Conservation (phyloP, 805 yeast species). For the Nakazawaea ishiwadae region DNA sequence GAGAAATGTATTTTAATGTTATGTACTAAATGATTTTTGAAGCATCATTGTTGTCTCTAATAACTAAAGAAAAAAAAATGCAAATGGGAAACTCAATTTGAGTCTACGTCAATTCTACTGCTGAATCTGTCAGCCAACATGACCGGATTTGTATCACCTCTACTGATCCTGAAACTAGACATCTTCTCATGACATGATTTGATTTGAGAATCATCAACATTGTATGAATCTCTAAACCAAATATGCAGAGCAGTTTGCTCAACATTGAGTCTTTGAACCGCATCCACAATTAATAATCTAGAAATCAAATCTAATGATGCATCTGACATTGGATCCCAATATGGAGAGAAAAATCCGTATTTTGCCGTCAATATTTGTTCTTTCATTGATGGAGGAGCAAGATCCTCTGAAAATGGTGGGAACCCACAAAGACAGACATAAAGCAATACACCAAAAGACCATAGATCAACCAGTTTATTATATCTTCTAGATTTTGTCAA, state of each 20-base stretch:
- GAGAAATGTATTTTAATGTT: not conserved
- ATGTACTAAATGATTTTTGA: no score
- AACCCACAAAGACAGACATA: constrained; percentile 81
- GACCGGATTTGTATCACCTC: constrained; percentile 8
- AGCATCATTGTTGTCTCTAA: no score
- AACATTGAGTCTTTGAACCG: constrained; percentile 34
- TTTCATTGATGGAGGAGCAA: constrained; percentile 75
- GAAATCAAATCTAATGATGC: constrained; percentile 62
- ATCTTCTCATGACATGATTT: not conserved
- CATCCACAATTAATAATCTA: constrained; percentile 50
- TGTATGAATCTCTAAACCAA: constrained; percentile 11
- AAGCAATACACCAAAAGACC: constrained; percentile 78
- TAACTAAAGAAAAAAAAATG: no score
- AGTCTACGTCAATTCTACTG: constrained; percentile 2
- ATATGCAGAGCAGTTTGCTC: not conserved
- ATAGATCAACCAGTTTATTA: constrained; percentile 69
- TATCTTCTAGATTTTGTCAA: constrained; percentile 51
- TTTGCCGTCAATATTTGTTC: constrained; percentile 66
- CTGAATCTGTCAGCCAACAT: constrained; percentile 7
- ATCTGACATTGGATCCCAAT: constrained; percentile 71
- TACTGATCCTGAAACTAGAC: constrained; percentile 2
- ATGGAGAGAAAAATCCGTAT: constrained; percentile 74
- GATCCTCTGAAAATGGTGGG: constrained; percentile 80
- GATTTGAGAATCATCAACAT: not conserved
- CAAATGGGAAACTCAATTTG: no score